A percentile compares a stretch with the other conserved stretches of the same genome.
These are phyloP conservation scores for Aspergillus pseudonomiae DNA, from an alignment of 2,329 filamentous ascomycete genomes.

Conservation along the genomic window DNA sequence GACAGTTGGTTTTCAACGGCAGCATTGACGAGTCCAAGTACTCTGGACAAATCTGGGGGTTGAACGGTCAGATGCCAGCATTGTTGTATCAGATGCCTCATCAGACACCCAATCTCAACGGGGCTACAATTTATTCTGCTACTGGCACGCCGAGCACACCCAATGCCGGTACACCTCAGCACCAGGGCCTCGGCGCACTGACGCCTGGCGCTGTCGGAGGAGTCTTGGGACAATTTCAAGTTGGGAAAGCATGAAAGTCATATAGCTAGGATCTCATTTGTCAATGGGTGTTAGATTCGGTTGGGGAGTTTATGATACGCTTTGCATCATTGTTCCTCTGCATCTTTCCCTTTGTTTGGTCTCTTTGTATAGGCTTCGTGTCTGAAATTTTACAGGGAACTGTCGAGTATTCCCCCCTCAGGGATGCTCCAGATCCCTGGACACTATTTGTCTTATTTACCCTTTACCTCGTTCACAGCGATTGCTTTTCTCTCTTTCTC, in stretches of 20 bases:
- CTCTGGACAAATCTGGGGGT: slow-evolving; percentile 87
- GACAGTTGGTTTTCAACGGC: slow-evolving; percentile 82
- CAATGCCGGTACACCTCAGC: slow-evolving; percentile 55
- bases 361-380: slow-evolving; percentile 20
- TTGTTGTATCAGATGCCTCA: slow-evolving; percentile 49
- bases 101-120: slow-evolving; percentile 59
- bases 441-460: slow-evolving; percentile 8
- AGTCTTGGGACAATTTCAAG: slow-evolving; percentile 71
- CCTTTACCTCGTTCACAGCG: slow-evolving; percentile 2
- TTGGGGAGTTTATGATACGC: slow-evolving; percentile 16
- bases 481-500: slow-evolving; percentile 12
- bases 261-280: slow-evolving; percentile 3
- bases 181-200: slow-evolving; percentile 63
- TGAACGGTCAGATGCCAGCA: slow-evolving; percentile 72
- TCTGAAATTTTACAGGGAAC: background rate
- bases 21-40: slow-evolving; percentile 77
- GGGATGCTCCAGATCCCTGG: background rate
- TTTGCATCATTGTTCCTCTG: slow-evolving; percentile 11
- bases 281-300: slow-evolving; percentile 17
- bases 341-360: slow-evolving; percentile 7
- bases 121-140: slow-evolving; percentile 52
- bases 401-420: background rate
- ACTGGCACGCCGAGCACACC: slow-evolving; percentile 69
- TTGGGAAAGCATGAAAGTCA: slow-evolving; percentile 33
- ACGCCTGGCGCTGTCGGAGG: slow-evolving; percentile 77